Evolutionary conservation across 495 filamentous ascomycete species (phyloP).

Genomic region (Amniculicola lignicola): DNA sequence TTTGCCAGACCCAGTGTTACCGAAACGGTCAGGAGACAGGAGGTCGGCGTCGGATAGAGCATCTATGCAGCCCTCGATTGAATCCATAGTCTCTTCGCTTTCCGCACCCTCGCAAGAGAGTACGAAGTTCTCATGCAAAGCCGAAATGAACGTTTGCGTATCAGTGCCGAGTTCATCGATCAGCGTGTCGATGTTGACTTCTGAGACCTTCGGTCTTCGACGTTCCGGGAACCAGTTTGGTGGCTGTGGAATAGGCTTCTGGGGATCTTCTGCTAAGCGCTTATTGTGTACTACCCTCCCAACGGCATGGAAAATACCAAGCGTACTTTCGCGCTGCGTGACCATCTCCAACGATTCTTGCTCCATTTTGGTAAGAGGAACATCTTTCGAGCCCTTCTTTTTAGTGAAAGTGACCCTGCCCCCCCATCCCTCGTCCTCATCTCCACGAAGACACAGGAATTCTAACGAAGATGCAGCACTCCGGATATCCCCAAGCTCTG

Average conservation of each 20-base stretch:
- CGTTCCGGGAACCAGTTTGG: conserved; percentile 63
- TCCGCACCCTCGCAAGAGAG: conserved; percentile 69
- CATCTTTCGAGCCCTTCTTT: conserved; percentile 54
- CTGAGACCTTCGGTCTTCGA: conserved; percentile 61
- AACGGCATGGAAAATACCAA: conserved; percentile 94
- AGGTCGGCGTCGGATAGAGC: conserved; percentile 83
- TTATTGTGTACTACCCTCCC: conserved; percentile 96
- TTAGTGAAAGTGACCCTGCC: conserved; percentile 61
- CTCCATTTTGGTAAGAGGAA: conserved; percentile 67
- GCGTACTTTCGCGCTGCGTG: conserved; percentile 76
- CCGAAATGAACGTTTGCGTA: conserved; percentile 80
- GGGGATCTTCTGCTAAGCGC: conserved; percentile 49
- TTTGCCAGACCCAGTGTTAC: conserved; percentile 41
- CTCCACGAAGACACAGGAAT: conserved; percentile 78
- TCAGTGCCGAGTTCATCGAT: conserved; percentile 90
- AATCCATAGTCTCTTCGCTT: conserved; percentile 63
- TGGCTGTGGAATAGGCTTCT: conserved; percentile 47
- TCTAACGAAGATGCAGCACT: conserved; percentile 87
- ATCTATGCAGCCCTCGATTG: conserved; percentile 71
- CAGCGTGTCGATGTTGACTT: conserved; percentile 69
- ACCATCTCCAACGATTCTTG: conserved; percentile 67
- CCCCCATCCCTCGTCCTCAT: conserved; percentile 64
- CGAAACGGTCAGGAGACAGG: conserved; percentile 56
- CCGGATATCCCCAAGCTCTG: conserved; percentile 84
- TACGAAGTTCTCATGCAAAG: conserved; percentile 91